Evolutionary conservation across 495 filamentous ascomycete genomes (phyloP), one percentile per base, ranked within the genome.

Genomic region (Daldinia caldariorum): DNA sequence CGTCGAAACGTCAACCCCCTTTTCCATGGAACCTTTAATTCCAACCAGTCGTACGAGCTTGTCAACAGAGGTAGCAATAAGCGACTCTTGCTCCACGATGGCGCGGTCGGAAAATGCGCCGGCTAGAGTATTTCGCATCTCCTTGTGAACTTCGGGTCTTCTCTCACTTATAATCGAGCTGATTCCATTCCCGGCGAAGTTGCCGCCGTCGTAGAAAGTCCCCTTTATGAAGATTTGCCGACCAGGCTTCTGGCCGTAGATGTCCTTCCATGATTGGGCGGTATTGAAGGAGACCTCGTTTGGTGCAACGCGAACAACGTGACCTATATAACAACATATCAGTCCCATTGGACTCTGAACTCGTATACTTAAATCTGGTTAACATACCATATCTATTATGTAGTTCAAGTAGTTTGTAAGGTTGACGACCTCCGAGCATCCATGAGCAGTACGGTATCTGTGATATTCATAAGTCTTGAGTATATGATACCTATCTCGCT

Each of bases 201-300:
- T 68, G 13, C 58, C 70, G 29, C 62, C 70, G 18, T 66, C 57
- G 54, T 77, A 77, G 37, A 66, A 56, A 10, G 20, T 29, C 32
- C 71, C 70, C 55, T 82, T 82, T 29, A 74, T 45, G 60, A 79
- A 80, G 16, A 68, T 45, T 14, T 71, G 68, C 54, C 67, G 64
- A 14, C 78, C 76, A 35, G 63, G 57, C 20, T 65, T 75, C 45
- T 73, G 72, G 47, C 76, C 76, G 55, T 80, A 78, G 37, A 86
- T 85, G 38, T 84, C 80, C 34, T 78, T 78, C 76, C 75, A 84
- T 8, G 82, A 80, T 22, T 75, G 69, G 0, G 79, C 69, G 12
- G 74, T 70, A 7, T 71, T 77, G 70, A 81, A 84, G 38, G 81
- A 78, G 26, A 86, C 75, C 39, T 84, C 81, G 34, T 83, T 76